A percentile compares a stretch with the other conserved stretches of the same genome.
These are phyloP conservation scores for Tricholoma bakamatsutake DNA, from an alignment of 768 basidiomycete species.

Conservation along the genomic window DNA sequence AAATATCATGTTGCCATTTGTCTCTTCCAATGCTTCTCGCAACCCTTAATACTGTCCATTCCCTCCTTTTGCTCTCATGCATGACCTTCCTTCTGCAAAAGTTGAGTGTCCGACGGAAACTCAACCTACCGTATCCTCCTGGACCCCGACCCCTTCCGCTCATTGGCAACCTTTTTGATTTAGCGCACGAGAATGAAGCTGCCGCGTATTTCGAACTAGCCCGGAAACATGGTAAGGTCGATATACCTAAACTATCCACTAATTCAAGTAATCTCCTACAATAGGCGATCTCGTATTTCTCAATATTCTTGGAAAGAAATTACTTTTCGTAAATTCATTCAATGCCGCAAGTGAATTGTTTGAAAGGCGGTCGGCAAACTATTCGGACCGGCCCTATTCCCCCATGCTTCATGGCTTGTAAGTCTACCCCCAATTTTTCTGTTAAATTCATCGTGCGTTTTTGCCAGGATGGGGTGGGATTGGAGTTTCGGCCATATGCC, in stretches of 20 bases:
- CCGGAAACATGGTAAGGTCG: conserved; percentile 32
- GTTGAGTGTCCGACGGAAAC: neutral
- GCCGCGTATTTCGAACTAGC: conserved; percentile 36
- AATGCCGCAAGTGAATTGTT: conserved; percentile 44
- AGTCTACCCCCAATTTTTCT: conserved; percentile 9
- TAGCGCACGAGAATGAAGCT: conserved; percentile 34
- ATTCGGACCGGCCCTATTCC: conserved; percentile 45
- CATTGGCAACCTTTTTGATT: conserved; percentile 46
- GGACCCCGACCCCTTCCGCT: conserved; percentile 49
- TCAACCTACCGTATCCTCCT: conserved; percentile 39
- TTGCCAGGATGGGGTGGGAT: conserved; percentile 31
- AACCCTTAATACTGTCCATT: conserved; percentile 3
- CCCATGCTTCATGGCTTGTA: conserved; percentile 48
- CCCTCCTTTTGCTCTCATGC: neutral
- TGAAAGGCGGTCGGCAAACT: conserved; percentile 49
- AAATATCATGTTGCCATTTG: neutral
- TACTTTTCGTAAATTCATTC: conserved; percentile 40
- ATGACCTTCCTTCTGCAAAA: neutral
- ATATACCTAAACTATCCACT: neutral
- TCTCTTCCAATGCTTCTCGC: conserved; percentile 8
- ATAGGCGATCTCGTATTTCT: conserved; percentile 52
- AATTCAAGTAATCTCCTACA: neutral
- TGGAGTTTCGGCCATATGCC: conserved; percentile 55
- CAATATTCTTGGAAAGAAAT: conserved; percentile 41
- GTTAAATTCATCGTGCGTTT: neutral